These are phyloP conservation scores for Crepidotus variabilis DNA, from an alignment of 768 basidiomycete species.

Conservation along the genomic window DNA sequence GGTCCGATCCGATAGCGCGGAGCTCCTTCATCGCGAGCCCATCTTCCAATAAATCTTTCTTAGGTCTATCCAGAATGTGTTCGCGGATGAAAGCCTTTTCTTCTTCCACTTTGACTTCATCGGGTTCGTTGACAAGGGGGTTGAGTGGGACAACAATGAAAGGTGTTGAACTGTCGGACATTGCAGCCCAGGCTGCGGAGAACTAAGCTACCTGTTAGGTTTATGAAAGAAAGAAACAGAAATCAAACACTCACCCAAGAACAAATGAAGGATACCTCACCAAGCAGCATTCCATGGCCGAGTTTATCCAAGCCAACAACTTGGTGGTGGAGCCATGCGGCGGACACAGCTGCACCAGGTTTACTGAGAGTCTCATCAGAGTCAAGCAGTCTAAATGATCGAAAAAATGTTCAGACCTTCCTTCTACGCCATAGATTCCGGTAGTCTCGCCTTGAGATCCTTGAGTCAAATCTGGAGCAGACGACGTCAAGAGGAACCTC, in stretches of 20 bases:
- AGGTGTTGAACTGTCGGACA: slow-evolving; percentile 25
- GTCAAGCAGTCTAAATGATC: no score
- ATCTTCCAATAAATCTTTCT: slow-evolving; percentile 26
- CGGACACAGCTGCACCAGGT: slow-evolving; percentile 39
- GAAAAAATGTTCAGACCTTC: slow-evolving; percentile 30
- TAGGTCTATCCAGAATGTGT: slow-evolving; percentile 22
- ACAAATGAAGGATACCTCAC: slow-evolving; percentile 31
- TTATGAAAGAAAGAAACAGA: no score
- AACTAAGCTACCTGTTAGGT: no score
- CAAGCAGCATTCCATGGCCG: slow-evolving; percentile 36
- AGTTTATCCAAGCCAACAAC: slow-evolving; percentile 36
- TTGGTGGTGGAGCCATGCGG: slow-evolving; percentile 31
- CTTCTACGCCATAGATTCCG: slow-evolving; percentile 44
- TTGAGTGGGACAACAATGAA: slow-evolving; percentile 39
- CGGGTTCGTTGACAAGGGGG: slow-evolving; percentile 28
- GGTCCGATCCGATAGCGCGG: slow-evolving; percentile 29
- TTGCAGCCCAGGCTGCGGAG: slow-evolving; percentile 36
- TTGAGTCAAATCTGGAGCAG: slow-evolving; percentile 21
- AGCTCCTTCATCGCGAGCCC: slow-evolving; percentile 19
- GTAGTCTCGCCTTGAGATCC: slow-evolving; percentile 27
- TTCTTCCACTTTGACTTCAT: slow-evolving; percentile 11
- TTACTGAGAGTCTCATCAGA: slow-evolving; percentile 19
- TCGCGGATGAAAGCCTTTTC: slow-evolving; percentile 28
- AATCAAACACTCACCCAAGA: slow-evolving; percentile 30
- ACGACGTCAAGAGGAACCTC: slow-evolving; percentile 34